Conservation (phyloP, 1,284 basidiomycete genomes). For the Rhodotorula sp. region DNA sequence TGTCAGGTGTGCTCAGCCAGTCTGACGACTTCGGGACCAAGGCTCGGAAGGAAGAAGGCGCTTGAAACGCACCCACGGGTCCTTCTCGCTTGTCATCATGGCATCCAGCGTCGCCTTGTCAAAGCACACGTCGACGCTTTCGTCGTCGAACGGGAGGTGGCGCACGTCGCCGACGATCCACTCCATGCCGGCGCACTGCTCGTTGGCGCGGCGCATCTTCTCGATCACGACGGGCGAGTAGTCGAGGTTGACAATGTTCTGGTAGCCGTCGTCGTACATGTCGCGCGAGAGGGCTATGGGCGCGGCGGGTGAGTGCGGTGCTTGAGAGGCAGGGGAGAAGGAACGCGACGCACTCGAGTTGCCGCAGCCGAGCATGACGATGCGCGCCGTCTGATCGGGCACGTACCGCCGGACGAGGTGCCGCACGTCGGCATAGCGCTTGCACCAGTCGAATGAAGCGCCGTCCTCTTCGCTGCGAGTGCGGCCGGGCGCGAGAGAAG, state of each 20-base stretch:
- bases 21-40: background rate
- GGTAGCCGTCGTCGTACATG: conserved; percentile 88
- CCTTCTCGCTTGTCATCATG: conserved; percentile 81
- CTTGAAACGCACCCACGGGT: conserved; percentile 66
- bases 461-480: conserved; percentile 63
- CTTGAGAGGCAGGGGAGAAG: background rate
- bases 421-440: conserved; percentile 60
- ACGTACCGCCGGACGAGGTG: conserved; percentile 63
- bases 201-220: conserved; percentile 71
- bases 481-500: background rate
- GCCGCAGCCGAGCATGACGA: conserved; percentile 88
- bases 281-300: conserved; percentile 16
- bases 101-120: conserved; percentile 94
- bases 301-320: background rate
- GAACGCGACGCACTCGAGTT: conserved; percentile 63
- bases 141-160: conserved; percentile 65
- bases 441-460: conserved; percentile 78
- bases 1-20: background rate
- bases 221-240: conserved; percentile 79
- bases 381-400: conserved; percentile 64
- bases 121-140: conserved; percentile 77
- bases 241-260: conserved; percentile 79
- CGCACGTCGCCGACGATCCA: conserved; percentile 91
- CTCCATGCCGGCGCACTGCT: conserved; percentile 67
- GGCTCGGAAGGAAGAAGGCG: background rate